Conservation (phyloP, 179 eudicot species). For the Sideroxylon spinosum region DNA sequence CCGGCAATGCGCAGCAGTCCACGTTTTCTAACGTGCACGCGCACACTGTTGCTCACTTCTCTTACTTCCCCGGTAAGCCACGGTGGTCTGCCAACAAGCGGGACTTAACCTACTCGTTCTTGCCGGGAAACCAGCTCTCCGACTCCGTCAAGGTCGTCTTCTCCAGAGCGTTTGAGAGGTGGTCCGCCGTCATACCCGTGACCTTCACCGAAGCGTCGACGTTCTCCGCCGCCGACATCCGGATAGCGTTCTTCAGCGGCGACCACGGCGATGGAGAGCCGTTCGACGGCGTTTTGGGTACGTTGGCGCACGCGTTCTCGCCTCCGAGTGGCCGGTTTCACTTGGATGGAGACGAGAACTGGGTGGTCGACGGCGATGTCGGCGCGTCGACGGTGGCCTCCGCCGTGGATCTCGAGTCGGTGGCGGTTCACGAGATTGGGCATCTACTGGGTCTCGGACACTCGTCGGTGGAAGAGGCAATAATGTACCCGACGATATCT, state of each 20-base stretch:
- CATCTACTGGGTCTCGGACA: slow-evolving; percentile 58
- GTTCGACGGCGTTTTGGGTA: slow-evolving; percentile 43
- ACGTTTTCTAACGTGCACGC: neutral
- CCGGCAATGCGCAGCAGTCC: slow-evolving; percentile 20
- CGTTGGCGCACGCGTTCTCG: slow-evolving; percentile 49
- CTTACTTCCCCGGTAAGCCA: slow-evolving; percentile 45
- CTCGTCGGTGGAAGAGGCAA: slow-evolving; percentile 39
- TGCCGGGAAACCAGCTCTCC: slow-evolving; percentile 25
- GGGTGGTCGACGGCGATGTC: slow-evolving; percentile 30
- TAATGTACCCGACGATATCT: slow-evolving; percentile 49
- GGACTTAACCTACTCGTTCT: slow-evolving; percentile 39
- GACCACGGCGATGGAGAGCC: slow-evolving; percentile 51
- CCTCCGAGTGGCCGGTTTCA: slow-evolving; percentile 42
- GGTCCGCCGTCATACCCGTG: slow-evolving; percentile 43
- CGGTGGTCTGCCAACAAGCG: slow-evolving; percentile 34
- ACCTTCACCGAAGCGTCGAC: slow-evolving; percentile 29
- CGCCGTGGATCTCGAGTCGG: slow-evolving; percentile 50
- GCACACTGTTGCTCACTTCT: slow-evolving; percentile 41
- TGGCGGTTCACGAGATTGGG: slow-evolving; percentile 57
- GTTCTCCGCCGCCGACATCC: slow-evolving; percentile 27
- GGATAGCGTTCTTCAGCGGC: slow-evolving; percentile 36
- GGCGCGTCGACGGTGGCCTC: neutral
- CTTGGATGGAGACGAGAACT: slow-evolving; percentile 41
- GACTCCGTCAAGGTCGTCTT: slow-evolving; percentile 27
- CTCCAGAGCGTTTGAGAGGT: slow-evolving; percentile 32